Conservation (phyloP, 2,329 filamentous ascomycete genomes). For the Pseudocercospora cruenta region DNA sequence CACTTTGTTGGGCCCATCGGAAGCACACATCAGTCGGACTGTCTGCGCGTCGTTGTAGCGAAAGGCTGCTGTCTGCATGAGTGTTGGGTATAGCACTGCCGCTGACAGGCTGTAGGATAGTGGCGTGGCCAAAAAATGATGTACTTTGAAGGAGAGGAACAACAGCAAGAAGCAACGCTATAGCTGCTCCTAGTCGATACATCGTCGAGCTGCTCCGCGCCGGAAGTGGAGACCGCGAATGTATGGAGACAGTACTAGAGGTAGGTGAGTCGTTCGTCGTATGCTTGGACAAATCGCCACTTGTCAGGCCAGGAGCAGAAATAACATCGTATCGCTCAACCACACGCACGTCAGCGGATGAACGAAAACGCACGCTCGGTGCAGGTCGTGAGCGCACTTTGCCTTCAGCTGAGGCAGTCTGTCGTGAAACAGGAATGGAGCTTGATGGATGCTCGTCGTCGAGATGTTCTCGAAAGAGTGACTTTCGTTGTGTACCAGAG, state of each 20-base stretch:
- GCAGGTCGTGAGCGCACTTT: slow-evolving; percentile 16
- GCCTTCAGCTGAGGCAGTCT: slow-evolving; percentile 4
- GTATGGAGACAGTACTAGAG: slow-evolving; percentile 7
- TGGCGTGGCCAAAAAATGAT: slow-evolving; percentile 28
- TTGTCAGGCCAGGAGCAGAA: slow-evolving; percentile 12
- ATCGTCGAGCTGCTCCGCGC: slow-evolving; percentile 28
- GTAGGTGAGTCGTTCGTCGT: neutral
- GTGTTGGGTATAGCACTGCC: slow-evolving; percentile 33
- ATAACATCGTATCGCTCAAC: slow-evolving; percentile 28
- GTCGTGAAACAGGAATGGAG: neutral
- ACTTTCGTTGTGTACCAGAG: slow-evolving; percentile 13
- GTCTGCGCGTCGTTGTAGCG: slow-evolving; percentile 29
- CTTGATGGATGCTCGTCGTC: neutral
- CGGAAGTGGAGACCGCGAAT: slow-evolving; percentile 26
- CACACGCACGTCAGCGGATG: slow-evolving; percentile 34
- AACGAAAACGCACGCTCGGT: slow-evolving; percentile 33
- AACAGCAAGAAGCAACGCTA: slow-evolving; percentile 33
- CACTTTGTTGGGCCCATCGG: slow-evolving; percentile 68
- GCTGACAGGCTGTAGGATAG: slow-evolving; percentile 36
- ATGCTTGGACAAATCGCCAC: slow-evolving; percentile 9
- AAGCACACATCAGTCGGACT: slow-evolving; percentile 63
- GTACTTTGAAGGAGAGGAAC: slow-evolving; percentile 35
- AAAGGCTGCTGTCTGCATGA: slow-evolving; percentile 16
- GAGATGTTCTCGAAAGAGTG: slow-evolving; percentile 16
- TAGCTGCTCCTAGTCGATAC: slow-evolving; percentile 32